Conservation (phyloP, 2,329 filamentous ascomycete genomes). For the Fusarium pininemorale region DNA sequence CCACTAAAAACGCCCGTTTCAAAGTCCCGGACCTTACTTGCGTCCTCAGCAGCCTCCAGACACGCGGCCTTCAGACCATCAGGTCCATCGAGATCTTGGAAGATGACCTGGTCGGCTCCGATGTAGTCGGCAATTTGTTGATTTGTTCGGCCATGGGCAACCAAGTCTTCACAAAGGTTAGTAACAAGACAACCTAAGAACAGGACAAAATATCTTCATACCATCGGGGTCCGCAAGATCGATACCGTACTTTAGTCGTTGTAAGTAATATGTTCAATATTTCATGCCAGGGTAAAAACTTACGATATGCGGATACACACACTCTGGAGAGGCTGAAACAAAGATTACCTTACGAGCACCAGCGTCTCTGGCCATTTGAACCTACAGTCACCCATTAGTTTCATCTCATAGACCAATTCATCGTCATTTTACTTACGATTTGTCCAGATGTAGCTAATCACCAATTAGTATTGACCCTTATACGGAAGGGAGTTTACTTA, state of each 20-base stretch:
- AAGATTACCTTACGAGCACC: slow-evolving; percentile 86
- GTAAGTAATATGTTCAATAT: background rate
- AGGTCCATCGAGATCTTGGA: slow-evolving; percentile 64
- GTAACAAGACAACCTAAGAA: background rate
- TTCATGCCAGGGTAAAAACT: slow-evolving; percentile 44
- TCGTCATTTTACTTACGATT: slow-evolving; percentile 63
- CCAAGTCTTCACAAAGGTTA: slow-evolving; percentile 46
- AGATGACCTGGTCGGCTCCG: slow-evolving; percentile 64
- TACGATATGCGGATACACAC: slow-evolving; percentile 89
- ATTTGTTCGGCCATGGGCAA: slow-evolving; percentile 53
- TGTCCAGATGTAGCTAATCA: slow-evolving; percentile 63
- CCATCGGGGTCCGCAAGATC: slow-evolving; percentile 55
- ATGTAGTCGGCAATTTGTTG: slow-evolving; percentile 55
- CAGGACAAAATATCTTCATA: slow-evolving; percentile 20
- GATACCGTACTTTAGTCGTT: slow-evolving; percentile 52
- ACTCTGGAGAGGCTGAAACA: slow-evolving; percentile 81
- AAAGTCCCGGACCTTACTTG: slow-evolving; percentile 69
- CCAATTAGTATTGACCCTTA: background rate
- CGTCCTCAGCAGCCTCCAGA: slow-evolving; percentile 71
- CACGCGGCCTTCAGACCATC: slow-evolving; percentile 79
- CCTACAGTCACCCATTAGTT: slow-evolving; percentile 26
- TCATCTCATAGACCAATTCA: slow-evolving; percentile 21
- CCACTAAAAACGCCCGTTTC: slow-evolving; percentile 56
- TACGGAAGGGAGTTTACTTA: background rate
- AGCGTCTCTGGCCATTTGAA: slow-evolving; percentile 81